These are phyloP conservation scores for Aciculosporium take DNA, from an alignment of 2,329 filamentous ascomycete species.

Conservation along the genomic window DNA sequence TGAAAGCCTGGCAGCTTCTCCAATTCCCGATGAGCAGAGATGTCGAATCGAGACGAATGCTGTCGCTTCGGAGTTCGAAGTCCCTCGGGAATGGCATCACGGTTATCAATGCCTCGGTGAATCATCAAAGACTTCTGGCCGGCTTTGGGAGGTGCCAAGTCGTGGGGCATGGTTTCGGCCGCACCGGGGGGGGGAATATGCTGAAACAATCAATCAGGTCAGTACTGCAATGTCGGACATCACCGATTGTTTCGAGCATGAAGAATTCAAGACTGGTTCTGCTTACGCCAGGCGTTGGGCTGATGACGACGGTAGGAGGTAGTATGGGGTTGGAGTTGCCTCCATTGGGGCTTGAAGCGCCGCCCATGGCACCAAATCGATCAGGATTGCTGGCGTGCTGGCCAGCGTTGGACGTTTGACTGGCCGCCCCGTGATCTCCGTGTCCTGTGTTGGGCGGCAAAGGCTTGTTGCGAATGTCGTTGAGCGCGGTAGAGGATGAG, in stretches of 20 bases:
- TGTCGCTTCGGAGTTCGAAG: slow-evolving; percentile 91
- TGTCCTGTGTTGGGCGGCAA: slow-evolving; percentile 41
- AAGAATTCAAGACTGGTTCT: not conserved
- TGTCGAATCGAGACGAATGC: slow-evolving; percentile 94
- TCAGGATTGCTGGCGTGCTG: slow-evolving; percentile 25
- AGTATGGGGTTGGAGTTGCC: slow-evolving; percentile 26
- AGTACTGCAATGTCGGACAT: slow-evolving; percentile 1
- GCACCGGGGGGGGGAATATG: slow-evolving; percentile 86
- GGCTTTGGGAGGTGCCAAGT: slow-evolving; percentile 85
- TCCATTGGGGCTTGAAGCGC: slow-evolving; percentile 23
- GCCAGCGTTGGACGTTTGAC: slow-evolving; percentile 26
- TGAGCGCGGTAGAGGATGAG: slow-evolving; percentile 76
- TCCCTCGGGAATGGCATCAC: slow-evolving; percentile 81
- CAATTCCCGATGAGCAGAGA: slow-evolving; percentile 88
- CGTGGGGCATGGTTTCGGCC: slow-evolving; percentile 94
- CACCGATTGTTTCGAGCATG: not conserved
- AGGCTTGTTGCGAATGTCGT: slow-evolving; percentile 74
- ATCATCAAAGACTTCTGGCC: slow-evolving; percentile 79
- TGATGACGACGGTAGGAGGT: slow-evolving; percentile 84
- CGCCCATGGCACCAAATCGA: slow-evolving; percentile 25
- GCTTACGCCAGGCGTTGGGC: slow-evolving; percentile 79
- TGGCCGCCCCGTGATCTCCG: slow-evolving; percentile 25
- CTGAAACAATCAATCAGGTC: slow-evolving; percentile 20
- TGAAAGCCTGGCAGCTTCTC: slow-evolving; percentile 97
- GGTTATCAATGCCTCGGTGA: slow-evolving; percentile 75